Evolutionary conservation across 257 asterid species (phyloP).

Genomic region (Parsonsia alboflavescens): DNA sequence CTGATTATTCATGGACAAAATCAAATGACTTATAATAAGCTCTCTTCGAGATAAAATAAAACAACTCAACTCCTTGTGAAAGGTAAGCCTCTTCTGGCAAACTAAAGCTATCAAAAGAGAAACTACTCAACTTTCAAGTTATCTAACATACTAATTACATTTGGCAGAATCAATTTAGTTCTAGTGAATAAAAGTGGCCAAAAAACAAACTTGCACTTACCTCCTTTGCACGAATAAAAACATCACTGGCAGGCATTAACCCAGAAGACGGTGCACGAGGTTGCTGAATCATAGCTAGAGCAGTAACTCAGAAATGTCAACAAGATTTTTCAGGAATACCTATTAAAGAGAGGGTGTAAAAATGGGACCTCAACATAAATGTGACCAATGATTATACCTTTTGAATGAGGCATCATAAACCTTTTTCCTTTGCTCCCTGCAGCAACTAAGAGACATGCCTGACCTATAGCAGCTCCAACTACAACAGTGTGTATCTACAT

Average conservation of each 20-base stretch:
- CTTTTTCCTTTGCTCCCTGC: conserved; percentile 88
- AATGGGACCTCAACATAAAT: conserved; percentile 3
- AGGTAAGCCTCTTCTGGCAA: background rate
- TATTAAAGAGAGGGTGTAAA: background rate
- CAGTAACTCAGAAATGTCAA: conserved; percentile 16
- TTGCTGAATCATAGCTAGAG: conserved; percentile 87
- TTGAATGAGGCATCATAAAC: conserved; percentile 87
- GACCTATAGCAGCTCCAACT: conserved; percentile 89
- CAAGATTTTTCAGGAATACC: background rate
- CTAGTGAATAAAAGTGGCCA: background rate
- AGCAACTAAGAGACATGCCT: conserved; percentile 87
- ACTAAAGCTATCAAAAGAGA: background rate
- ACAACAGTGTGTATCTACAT: conserved; percentile 76
- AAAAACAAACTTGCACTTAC: conserved; percentile 31
- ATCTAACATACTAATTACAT: background rate
- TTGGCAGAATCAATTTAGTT: background rate
- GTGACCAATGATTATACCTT: conserved; percentile 38
- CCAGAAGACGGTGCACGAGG: conserved; percentile 88
- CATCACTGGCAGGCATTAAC: conserved; percentile 84
- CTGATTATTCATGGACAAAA: background rate
- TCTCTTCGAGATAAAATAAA: background rate
- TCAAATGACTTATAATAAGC: background rate
- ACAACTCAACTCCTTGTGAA: background rate
- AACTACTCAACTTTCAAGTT: background rate
- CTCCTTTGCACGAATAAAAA: conserved; percentile 81